Evolutionary conservation across 2,329 filamentous ascomycete genomes (phyloP), one percentile per base, ranked within the genome.

Genomic region (Trichoderma sp.): DNA sequence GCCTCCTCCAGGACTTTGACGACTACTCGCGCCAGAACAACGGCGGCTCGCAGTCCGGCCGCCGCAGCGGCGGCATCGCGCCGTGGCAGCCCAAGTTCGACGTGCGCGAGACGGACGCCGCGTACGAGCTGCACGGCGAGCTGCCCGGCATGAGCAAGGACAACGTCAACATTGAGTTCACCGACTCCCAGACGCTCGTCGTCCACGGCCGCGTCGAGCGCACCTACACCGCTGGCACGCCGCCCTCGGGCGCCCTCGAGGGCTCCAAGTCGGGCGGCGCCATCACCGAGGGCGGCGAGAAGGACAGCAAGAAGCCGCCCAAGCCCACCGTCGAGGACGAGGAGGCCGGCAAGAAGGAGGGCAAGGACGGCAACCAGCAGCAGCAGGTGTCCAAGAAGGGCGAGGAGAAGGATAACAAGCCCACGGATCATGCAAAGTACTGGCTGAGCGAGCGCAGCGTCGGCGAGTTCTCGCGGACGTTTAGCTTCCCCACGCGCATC

Each of bases 61-160:
- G 64, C 26, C 66, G 67, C 59, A 15, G 63, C 1, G 62, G 61
- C 68, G 62, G 61, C 68, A 68, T 81, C 61, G 78, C 78, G 47
- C 56, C 61, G 72, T 92, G 91, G 82, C 82, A 83, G 54, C 90
- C 90, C 56, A 88, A 86, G 75, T 93, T 92, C 74, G 90, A 92
- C 69, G 82, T 92, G 67, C 86, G 84, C 74, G 90, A 93, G 78
- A 82, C 82, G 3, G 82, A 84, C 65, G 78, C 84, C 12, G 75
- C 79, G 65, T 93, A 91, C 74, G 86, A 92, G 77, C 85, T 93
- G 14, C 86, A 92, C 71, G 90, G 90, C 71, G 90, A 93, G 76
- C 85, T 93, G 1, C 88, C 90, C 0, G 90, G 90, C 55, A 81
- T 92, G 69, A 84, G 85, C 68, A 89, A 90, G 77, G 86, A 90